A percentile compares a stretch with the other conserved stretches of the same genome.
Conservation (phyloP, 345 rosid genomes). For the Mangifera indica region DNA sequence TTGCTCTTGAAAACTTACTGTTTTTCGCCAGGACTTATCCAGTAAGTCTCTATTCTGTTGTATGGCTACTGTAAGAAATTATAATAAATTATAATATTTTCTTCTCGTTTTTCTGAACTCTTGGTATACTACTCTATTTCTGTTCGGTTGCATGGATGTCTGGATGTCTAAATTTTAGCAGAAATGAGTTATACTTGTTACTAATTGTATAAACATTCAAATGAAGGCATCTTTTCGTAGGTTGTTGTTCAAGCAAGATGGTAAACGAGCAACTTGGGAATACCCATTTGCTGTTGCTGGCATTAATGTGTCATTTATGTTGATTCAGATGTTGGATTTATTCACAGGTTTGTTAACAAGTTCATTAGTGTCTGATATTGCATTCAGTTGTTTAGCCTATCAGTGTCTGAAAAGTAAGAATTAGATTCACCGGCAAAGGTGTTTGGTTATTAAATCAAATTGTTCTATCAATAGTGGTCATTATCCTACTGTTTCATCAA, state of each 20-base stretch:
- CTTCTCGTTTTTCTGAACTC: neutral
- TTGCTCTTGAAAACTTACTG: slow-evolving; percentile 85
- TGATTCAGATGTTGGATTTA: slow-evolving; percentile 92
- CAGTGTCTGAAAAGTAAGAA: neutral
- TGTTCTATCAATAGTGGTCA: neutral
- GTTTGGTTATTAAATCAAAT: neutral
- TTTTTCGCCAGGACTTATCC: slow-evolving; percentile 83
- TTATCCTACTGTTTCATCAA: neutral
- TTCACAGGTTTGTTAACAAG: slow-evolving; percentile 45
- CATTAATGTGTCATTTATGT: slow-evolving; percentile 87
- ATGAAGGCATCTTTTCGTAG: slow-evolving; percentile 94
- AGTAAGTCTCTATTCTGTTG: slow-evolving; percentile 39
- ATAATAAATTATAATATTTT: neutral
- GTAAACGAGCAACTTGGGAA: slow-evolving; percentile 87
- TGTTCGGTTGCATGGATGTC: slow-evolving; percentile 4
- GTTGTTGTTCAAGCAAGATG: slow-evolving; percentile 86
- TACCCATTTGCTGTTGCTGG: slow-evolving; percentile 99
- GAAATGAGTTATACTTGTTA: slow-evolving; percentile 26
- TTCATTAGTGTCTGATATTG: slow-evolving; percentile 10
- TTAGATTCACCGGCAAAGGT: neutral
- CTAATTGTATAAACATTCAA: slow-evolving; percentile 48
- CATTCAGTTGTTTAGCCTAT: neutral
- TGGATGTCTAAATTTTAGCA: slow-evolving; percentile 1
- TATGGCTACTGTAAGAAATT: slow-evolving; percentile 10
- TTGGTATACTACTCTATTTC: neutral